Evolutionary conservation across 371 early-diverging fungal species (phyloP).

Genomic region (Umbelopsis sp.): DNA sequence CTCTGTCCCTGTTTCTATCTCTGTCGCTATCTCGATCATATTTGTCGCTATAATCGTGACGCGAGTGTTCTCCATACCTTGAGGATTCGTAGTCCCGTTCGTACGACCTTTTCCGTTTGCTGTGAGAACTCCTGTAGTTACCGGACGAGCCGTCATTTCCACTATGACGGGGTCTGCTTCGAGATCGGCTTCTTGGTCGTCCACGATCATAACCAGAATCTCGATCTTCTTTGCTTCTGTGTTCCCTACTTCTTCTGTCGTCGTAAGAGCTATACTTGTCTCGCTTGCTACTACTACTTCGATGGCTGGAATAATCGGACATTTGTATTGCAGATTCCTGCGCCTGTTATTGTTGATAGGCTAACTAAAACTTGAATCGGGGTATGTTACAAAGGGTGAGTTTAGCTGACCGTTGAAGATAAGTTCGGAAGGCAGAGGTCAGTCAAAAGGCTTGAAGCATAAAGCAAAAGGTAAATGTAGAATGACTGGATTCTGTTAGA

Average conservation of each 20-base stretch:
- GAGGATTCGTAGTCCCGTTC: conserved; percentile 4
- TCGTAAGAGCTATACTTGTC: conserved; percentile 14
- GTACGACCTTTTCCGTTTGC: conserved; percentile 11
- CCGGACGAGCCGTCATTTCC: background rate
- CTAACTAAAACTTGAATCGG: background rate
- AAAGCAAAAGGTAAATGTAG: too few relatives aligned
- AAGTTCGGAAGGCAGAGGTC: too few relatives aligned
- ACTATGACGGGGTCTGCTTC: background rate
- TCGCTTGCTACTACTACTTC: conserved; percentile 18
- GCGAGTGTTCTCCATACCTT: background rate
- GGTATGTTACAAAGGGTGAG: too few relatives aligned
- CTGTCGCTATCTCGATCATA: conserved; percentile 11
- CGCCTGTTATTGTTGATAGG: background rate
- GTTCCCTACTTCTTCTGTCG: conserved; percentile 7
- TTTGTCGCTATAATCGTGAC: background rate
- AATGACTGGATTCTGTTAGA: too few relatives aligned
- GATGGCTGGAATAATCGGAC: conserved; percentile 15
- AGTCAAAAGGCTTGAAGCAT: too few relatives aligned
- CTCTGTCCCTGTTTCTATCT: conserved; percentile 10
- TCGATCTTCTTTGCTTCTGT: conserved; percentile 14
- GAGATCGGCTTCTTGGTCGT: conserved; percentile 14
- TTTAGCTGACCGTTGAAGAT: too few relatives aligned
- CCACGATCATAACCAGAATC: conserved; percentile 19
- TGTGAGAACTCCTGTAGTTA: conserved; percentile 12
- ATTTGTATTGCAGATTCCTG: conserved; percentile 13